These are phyloP conservation scores for Tetrapisispora iriomotensis DNA, from an alignment of 805 yeast species.

Conservation along the genomic window DNA sequence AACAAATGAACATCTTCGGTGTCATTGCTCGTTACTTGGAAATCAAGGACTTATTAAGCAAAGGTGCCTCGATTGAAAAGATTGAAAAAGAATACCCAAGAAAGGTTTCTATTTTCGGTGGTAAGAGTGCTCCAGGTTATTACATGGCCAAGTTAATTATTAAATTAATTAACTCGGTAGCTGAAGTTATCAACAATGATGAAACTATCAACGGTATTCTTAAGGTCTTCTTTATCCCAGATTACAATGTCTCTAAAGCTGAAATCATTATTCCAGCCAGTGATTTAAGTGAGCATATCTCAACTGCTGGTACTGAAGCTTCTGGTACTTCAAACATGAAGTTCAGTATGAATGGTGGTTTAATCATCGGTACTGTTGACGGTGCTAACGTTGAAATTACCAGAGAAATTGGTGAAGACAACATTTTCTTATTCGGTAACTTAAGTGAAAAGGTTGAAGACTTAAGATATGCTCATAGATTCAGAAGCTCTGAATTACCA, in stretches of 20 bases:
- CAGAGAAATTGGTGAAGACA: conserved; percentile 87
- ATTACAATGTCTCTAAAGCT: conserved; percentile 89
- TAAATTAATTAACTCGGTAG: conserved; percentile 73
- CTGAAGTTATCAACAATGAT: conserved; percentile 72
- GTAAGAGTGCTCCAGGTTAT: conserved; percentile 97
- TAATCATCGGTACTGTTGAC: conserved; percentile 90
- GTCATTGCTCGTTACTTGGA: conserved; percentile 72
- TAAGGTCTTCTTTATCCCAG: conserved; percentile 83
- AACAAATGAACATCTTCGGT: conserved; percentile 86
- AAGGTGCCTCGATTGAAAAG: conserved; percentile 47
- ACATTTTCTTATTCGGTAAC: conserved; percentile 85
- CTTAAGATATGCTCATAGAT: conserved; percentile 63
- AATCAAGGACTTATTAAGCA: conserved; percentile 42
- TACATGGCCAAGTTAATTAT: conserved; percentile 89
- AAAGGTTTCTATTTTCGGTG: conserved; percentile 79
- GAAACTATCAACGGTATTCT: conserved; percentile 61
- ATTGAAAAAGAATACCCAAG: conserved; percentile 52
- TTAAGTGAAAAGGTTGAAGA: conserved; percentile 85
- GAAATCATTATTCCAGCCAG: conserved; percentile 85
- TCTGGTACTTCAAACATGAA: conserved; percentile 96
- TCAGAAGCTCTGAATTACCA: conserved; percentile 47
- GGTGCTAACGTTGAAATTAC: conserved; percentile 96
- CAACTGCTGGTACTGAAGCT: conserved; percentile 96
- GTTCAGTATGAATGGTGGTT: conserved; percentile 88
- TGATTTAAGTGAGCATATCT: conserved; percentile 85